phyloP scores from a whole-genome alignment of 73 alveolate species.

The Urostyla sp. region DNA sequence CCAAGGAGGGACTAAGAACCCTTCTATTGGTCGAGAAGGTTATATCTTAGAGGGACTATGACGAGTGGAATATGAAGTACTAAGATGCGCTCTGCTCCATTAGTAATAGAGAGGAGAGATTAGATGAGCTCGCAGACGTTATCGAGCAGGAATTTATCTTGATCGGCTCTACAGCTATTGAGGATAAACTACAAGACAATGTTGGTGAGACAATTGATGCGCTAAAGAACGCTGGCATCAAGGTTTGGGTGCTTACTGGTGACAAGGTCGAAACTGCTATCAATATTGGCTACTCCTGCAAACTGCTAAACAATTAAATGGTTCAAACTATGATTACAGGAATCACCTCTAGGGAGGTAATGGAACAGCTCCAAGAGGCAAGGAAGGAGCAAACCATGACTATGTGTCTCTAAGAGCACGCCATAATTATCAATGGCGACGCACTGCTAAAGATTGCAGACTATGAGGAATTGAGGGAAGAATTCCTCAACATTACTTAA shows the following conservation, averaged over 20 bases:
- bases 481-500: conserved; percentile 81
- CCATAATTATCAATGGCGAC: conserved; percentile 84
- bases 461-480: conserved; percentile 51
- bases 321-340: conserved; percentile 44
- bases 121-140: conserved; percentile 79
- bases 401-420: conserved; percentile 59
- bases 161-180: conserved; percentile 95
- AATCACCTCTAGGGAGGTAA: conserved; percentile 18
- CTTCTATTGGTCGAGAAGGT: conserved; percentile 76
- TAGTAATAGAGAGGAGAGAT: conserved; percentile 77
- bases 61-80: conserved; percentile 63
- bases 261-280: conserved; percentile 97
- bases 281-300: conserved; percentile 90
- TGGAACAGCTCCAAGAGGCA: conserved; percentile 38
- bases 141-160: conserved; percentile 86
- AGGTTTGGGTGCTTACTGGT: conserved; percentile 98
- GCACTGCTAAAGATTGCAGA: conserved; percentile 79
- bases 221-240: conserved; percentile 90
- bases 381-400: conserved; percentile 40
- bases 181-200: conserved; percentile 90
- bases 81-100: conserved; percentile 69
- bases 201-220: conserved; percentile 88
- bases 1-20: conserved; percentile 81
- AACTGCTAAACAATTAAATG: conserved; percentile 73
- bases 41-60: conserved; percentile 74